Percentiles rank a stretch among this genome's conserved stretches.
Conservation (phyloP, 2,329 filamentous ascomycete species). For the Shiraia bambusicola region DNA sequence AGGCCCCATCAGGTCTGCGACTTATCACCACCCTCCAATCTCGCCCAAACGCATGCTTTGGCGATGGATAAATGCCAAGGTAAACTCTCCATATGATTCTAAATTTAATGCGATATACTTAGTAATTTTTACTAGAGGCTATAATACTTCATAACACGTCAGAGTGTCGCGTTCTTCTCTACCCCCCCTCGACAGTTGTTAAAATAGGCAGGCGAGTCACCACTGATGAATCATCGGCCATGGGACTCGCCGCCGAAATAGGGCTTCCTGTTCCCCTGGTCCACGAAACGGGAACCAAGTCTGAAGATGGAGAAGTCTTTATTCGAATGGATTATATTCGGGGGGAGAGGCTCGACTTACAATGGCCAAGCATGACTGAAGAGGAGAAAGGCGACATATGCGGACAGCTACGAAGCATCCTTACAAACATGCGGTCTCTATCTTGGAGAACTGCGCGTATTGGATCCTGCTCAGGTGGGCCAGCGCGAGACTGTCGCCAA, state of each 20-base stretch:
- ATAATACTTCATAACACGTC: slow-evolving; percentile 6
- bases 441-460: slow-evolving; percentile 2
- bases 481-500: slow-evolving; percentile 4
- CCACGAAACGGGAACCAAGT: background rate
- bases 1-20: too few species aligned
- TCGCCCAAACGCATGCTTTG: too few species aligned
- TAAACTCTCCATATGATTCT: too few species aligned
- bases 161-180: slow-evolving; percentile 1
- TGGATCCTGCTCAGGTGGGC: slow-evolving; percentile 9
- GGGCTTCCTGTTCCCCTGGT: slow-evolving; percentile 8
- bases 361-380: slow-evolving; percentile 8
- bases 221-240: slow-evolving; percentile 1
- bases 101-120: too few species aligned
- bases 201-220: slow-evolving; percentile 7
- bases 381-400: slow-evolving; percentile 9
- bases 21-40: too few species aligned
- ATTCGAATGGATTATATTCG: slow-evolving; percentile 15
- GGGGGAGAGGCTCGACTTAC: slow-evolving; percentile 6
- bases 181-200: slow-evolving; percentile 4
- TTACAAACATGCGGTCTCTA: slow-evolving; percentile 8
- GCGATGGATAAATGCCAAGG: too few species aligned
- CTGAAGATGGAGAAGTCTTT: slow-evolving; percentile 2
- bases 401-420: slow-evolving; percentile 7
- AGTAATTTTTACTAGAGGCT: background rate
- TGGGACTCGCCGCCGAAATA: slow-evolving; percentile 4